Conservation (phyloP, 805 yeast species). For the Candida arabinofermentans region DNA sequence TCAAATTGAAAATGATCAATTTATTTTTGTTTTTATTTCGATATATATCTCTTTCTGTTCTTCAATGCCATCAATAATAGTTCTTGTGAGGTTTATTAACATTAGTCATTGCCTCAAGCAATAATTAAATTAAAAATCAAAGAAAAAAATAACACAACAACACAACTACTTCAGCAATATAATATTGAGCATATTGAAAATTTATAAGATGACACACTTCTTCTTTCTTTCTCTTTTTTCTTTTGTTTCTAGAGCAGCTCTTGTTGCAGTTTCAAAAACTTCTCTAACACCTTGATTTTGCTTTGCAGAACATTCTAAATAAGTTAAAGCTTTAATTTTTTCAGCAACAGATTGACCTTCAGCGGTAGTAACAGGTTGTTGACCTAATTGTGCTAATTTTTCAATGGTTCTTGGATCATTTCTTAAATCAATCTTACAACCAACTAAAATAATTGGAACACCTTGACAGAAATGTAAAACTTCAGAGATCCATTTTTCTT, state of each 20-base stretch:
- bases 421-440: slow-evolving; percentile 88
- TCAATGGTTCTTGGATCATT: slow-evolving; percentile 76
- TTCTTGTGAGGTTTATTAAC: background rate
- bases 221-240: slow-evolving; percentile 52
- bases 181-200: no score
- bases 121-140: no score
- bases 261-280: slow-evolving; percentile 88
- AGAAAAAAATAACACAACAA: no score
- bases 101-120: no score
- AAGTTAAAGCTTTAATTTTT: slow-evolving; percentile 81
- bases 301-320: slow-evolving; percentile 90
- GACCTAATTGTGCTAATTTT: slow-evolving; percentile 66
- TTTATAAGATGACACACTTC: slow-evolving; percentile 68
- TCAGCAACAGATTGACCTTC: slow-evolving; percentile 88
- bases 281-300: slow-evolving; percentile 89
- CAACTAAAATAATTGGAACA: slow-evolving; percentile 88
- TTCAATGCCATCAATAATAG: background rate
- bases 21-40: background rate
- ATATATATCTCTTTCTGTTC: background rate
- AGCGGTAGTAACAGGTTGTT: slow-evolving; percentile 73
- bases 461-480: slow-evolving; percentile 92
- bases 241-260: slow-evolving; percentile 78
- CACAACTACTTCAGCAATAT: no score
- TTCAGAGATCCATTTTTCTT: slow-evolving; percentile 94
- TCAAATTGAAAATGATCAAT: background rate